Conservation (phyloP, 192 early-diverging fungal species). For the Backusella sp. region DNA sequence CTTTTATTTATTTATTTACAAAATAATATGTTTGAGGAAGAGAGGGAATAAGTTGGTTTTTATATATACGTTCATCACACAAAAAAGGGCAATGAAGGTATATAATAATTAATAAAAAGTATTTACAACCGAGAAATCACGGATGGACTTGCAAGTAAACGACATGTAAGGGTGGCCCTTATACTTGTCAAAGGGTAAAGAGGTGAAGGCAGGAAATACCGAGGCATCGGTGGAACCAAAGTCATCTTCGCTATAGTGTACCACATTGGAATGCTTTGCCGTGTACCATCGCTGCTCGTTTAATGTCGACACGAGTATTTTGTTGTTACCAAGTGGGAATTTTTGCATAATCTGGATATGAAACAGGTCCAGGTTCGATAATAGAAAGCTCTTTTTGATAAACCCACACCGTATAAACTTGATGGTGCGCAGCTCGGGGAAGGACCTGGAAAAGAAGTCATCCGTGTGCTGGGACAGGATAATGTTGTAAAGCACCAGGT, state of each 20-base stretch:
- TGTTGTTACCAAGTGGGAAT: background rate
- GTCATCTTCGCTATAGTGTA: background rate
- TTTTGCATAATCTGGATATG: constrained; percentile 6
- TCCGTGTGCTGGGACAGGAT: background rate
- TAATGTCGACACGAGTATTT: background rate
- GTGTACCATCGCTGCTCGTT: background rate
- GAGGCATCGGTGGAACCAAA: background rate
- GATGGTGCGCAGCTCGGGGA: background rate
- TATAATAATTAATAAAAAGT: background rate
- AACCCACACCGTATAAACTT: background rate
- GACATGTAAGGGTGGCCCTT: background rate
- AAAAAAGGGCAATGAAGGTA: background rate
- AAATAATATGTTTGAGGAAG: background rate
- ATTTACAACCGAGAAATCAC: background rate
- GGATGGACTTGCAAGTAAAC: background rate
- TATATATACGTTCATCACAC: no score
- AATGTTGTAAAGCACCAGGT: background rate
- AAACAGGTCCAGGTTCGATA: background rate
- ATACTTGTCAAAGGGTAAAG: background rate
- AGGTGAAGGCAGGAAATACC: background rate
- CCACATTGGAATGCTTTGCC: background rate
- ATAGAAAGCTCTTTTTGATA: background rate
- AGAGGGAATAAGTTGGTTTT: no score
- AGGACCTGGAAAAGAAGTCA: background rate
- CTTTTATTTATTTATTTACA: constrained; percentile 5